A percentile compares a stretch with the other conserved stretches of the same genome.
Evolutionary conservation across 139 green algal genomes (phyloP).

Genomic region (Limnomonas spitsbergensis): DNA sequence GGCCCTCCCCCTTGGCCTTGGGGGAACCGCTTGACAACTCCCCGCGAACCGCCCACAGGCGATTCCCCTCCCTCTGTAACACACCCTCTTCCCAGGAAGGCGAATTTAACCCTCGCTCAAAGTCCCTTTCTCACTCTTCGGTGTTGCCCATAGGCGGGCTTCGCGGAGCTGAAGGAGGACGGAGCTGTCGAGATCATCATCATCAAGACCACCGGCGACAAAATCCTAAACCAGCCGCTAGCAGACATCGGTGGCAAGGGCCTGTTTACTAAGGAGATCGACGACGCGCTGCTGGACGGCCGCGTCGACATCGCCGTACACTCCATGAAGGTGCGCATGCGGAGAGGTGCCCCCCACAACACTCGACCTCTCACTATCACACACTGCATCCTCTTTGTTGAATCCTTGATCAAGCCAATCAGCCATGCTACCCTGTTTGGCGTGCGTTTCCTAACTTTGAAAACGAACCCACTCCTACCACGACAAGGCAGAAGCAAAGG

Average conservation of each 20-base stretch:
- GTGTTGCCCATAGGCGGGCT: conserved; percentile 49
- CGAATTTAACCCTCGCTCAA: background rate
- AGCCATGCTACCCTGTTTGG: too few species aligned
- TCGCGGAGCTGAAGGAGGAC: conserved; percentile 87
- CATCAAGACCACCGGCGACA: conserved; percentile 99
- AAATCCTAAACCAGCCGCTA: conserved; percentile 94
- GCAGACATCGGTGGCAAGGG: conserved; percentile 99
- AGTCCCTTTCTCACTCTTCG: background rate
- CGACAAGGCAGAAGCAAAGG: background rate
- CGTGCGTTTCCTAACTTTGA: too few species aligned
- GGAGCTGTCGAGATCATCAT: conserved; percentile 96
- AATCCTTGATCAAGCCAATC: too few species aligned
- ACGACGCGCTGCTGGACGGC: conserved; percentile 92
- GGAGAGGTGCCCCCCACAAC: too few species aligned
- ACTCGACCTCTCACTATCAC: too few species aligned
- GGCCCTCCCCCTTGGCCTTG: too few species aligned
- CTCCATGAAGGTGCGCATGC: conserved; percentile 97
- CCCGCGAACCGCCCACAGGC: too few species aligned
- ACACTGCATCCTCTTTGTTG: too few species aligned
- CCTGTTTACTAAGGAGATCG: conserved; percentile 99
- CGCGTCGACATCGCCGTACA: conserved; percentile 98
- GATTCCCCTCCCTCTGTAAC: too few species aligned
- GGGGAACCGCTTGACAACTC: too few species aligned
- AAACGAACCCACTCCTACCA: too few species aligned
- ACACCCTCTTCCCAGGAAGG: too few species aligned